These are phyloP conservation scores for Fusarium transvaalense DNA, from an alignment of 2,329 filamentous ascomycete species.

Conservation along the genomic window DNA sequence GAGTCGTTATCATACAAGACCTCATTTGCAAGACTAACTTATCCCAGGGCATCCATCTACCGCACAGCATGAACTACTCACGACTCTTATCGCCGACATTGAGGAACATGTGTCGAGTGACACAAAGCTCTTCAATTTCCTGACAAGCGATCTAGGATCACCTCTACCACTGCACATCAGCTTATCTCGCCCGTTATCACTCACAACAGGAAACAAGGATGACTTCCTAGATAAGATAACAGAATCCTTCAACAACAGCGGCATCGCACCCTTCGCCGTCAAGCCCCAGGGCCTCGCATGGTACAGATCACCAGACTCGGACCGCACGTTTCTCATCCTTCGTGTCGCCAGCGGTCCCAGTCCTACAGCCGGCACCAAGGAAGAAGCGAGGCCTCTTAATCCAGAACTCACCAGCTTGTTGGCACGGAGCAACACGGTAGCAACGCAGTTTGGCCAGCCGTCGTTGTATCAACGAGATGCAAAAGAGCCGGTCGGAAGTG, in stretches of 20 bases:
- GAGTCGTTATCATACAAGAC: constrained; percentile 53
- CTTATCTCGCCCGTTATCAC: constrained; percentile 82
- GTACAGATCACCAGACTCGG: constrained; percentile 66
- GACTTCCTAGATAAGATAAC: constrained; percentile 71
- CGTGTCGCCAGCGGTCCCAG: constrained; percentile 60
- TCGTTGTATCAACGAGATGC: constrained; percentile 70
- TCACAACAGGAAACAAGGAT: constrained; percentile 79
- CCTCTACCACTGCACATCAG: constrained; percentile 90
- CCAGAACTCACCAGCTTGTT: constrained; percentile 74
- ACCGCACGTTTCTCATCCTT: constrained; percentile 88
- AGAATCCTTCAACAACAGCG: constrained; percentile 52
- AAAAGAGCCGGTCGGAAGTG: constrained; percentile 50
- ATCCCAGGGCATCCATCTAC: constrained; percentile 66
- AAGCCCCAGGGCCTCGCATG: constrained; percentile 58
- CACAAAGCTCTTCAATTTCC: constrained; percentile 71
- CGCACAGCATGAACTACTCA: constrained; percentile 62
- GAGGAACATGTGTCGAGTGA: constrained; percentile 50
- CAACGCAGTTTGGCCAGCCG: constrained; percentile 78
- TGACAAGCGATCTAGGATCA: constrained; percentile 82
- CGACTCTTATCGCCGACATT: constrained; percentile 56
- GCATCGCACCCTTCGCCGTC: constrained; percentile 55
- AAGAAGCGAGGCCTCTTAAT: constrained; percentile 54
- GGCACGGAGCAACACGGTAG: constrained; percentile 75
- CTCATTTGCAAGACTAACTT: constrained; percentile 10
- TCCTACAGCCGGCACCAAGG: constrained; percentile 10